phyloP scores from a whole-genome alignment of 1,139 yeast genomes.

The Kodamaea derodonti region DNA sequence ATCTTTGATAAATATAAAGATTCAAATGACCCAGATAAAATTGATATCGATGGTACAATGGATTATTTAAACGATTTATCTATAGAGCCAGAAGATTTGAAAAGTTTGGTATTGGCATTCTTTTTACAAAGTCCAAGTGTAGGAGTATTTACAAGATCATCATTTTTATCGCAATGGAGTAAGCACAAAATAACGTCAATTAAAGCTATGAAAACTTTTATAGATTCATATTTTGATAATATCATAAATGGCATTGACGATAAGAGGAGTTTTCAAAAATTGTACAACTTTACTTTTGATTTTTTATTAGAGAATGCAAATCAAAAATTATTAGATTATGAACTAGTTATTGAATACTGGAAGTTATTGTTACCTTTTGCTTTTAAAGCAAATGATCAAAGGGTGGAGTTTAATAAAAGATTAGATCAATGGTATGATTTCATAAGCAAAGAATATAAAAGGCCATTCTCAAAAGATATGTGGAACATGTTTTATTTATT shows the following conservation, averaged over 20 bases:
- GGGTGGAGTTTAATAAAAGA: conserved; percentile 14
- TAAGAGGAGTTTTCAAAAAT: conserved; percentile 39
- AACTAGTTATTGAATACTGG: conserved; percentile 79
- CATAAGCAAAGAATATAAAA: conserved; percentile 32
- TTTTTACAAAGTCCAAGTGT: conserved; percentile 61
- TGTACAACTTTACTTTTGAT: conserved; percentile 70
- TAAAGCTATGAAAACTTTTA: conserved; percentile 45
- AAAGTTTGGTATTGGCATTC: conserved; percentile 66
- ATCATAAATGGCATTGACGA: conserved; percentile 19
- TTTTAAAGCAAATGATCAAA: conserved; percentile 6
- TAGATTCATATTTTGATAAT: conserved; percentile 37
- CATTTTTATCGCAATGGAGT: conserved; percentile 59
- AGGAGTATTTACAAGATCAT: conserved; percentile 52
- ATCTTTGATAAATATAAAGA: conserved; percentile 31
- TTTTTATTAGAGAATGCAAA: conserved; percentile 58
- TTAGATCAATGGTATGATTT: conserved; percentile 54
- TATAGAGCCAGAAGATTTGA: conserved; percentile 69
- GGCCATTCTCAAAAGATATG: conserved; percentile 61
- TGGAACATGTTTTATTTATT: conserved; percentile 85
- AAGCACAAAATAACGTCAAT: conserved; percentile 32
- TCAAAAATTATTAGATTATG: conserved; percentile 55
- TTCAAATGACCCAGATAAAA: conserved; percentile 22
- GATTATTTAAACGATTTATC: conserved; percentile 61
- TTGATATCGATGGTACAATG: conserved; percentile 76
- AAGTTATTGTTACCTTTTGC: conserved; percentile 47